Base-by-base conservation (phyloP, 2,329 filamentous ascomycete genomes). In the Emergomyces pasteurianus region DNA sequence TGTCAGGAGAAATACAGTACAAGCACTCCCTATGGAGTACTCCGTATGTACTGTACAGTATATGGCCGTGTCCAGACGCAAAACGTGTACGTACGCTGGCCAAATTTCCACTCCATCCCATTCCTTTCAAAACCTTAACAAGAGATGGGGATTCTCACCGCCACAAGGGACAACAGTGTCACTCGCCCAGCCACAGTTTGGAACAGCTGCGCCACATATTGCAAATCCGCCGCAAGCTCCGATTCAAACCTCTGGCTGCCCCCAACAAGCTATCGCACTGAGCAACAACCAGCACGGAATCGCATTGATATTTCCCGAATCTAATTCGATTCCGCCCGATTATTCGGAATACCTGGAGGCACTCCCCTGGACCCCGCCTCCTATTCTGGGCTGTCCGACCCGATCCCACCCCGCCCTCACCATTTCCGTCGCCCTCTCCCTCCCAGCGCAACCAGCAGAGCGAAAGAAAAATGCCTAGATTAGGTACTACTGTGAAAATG, bases 401-500 rank as follows among this genome's bases (percentile, higher is more conserved):
- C 4, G 36, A 23, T 7, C n/a, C 34, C 14, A n/a, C 7, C 18
- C 18, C 53, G 3, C n/a, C 12, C n/a, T 21, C 36, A 8, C n/a
- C 40, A 7, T 3, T 26, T 42, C 36, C 31, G 36, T 2, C 26
- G 34, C 36, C 36, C 3, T 18, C 26, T 40, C 53, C 34, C 53
- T 10, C 8, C 14, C 34, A n/a, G 42, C 58, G 23, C 46, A 49
- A 46, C 21, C 26, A 6, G 23, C 4, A 12, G 23, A 26, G 21
- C 10, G 46, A 2, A 10, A 12, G 23, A 16, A 46, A 59, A 46
- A 59, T 59, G 58, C 49, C 58, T 8, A 36, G 58, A 23, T 4
- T 54, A 16, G 58, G 9, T 40, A 59, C 58, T 12, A 28, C 58
- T 14, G 21, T 59, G 36, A 59, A 59, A 34, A 59, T 59, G 58